phyloP scores from a whole-genome alignment of 78 protist species.

The Speleostelium caveatum region DNA sequence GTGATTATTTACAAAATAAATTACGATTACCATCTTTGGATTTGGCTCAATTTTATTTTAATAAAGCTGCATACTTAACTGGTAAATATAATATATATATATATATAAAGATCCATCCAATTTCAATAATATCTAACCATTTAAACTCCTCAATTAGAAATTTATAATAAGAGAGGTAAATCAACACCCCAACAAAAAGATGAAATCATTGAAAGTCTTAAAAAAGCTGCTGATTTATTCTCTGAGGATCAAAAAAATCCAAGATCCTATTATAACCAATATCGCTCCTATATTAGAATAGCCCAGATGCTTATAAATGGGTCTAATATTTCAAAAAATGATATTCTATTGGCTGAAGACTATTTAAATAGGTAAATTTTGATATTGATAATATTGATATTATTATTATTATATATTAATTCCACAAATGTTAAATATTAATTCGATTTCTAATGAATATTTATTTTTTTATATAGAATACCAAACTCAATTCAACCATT shows the following conservation, averaged over 20 bases:
- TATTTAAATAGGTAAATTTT: slow-evolving; percentile 33
- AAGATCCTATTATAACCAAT: slow-evolving; percentile 44
- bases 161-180: slow-evolving; percentile 19
- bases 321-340: slow-evolving; percentile 6
- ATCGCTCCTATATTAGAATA: slow-evolving; percentile 59
- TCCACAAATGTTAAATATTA: not conserved
- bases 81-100: slow-evolving; percentile 11
- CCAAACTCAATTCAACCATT: slow-evolving; percentile 19
- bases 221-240: slow-evolving; percentile 38
- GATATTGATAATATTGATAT: not conserved
- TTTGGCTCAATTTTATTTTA: slow-evolving; percentile 50
- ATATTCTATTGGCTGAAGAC: slow-evolving; percentile 41
- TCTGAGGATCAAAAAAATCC: slow-evolving; percentile 54
- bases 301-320: slow-evolving; percentile 41
- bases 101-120: not conserved
- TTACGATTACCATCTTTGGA: slow-evolving; percentile 25
- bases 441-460: not conserved
- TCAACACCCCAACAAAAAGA: slow-evolving; percentile 23
- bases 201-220: slow-evolving; percentile 34
- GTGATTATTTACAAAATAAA: slow-evolving; percentile 49
- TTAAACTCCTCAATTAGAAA: not conserved
- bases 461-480: slow-evolving; percentile 11
- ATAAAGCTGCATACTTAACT: slow-evolving; percentile 66
- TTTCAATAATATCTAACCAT: no score
- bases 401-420: not conserved